Conservation (phyloP, 2,329 filamentous ascomycete genomes). For the Trichoderma sp. region DNA sequence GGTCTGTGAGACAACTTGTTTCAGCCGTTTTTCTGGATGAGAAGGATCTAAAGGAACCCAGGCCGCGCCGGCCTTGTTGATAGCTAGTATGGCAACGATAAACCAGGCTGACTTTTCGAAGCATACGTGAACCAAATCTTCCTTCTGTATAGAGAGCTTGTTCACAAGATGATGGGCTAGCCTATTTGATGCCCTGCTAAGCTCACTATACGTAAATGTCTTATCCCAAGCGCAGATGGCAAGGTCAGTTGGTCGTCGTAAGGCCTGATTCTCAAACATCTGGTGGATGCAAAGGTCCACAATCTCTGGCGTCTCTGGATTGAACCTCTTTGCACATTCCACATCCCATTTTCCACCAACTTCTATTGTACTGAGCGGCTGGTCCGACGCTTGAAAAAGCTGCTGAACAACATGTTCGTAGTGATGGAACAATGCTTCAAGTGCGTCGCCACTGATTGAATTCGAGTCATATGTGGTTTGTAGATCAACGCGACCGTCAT, state of each 20-base stretch:
- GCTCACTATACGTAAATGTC: constrained; percentile 1
- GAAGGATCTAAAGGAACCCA: constrained; percentile 22
- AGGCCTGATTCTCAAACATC: constrained; percentile 12
- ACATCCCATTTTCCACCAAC: neutral
- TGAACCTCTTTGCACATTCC: neutral
- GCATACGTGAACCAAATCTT: constrained; percentile 26
- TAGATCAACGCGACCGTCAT: constrained; percentile 2
- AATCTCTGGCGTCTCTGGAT: neutral
- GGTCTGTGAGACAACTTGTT: constrained; percentile 16
- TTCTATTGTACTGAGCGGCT: neutral
- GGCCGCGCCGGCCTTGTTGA: constrained; percentile 23
- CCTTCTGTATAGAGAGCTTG: neutral
- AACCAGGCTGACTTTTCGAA: constrained; percentile 32
- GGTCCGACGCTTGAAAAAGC: constrained; percentile 10
- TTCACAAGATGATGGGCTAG: constrained; percentile 14
- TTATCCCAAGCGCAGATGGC: constrained; percentile 22
- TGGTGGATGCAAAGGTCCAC: constrained; percentile 18
- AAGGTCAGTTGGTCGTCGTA: neutral
- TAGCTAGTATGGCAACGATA: constrained; percentile 22
- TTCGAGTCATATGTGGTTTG: constrained; percentile 16
- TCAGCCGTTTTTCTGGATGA: constrained; percentile 13
- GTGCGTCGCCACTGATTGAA: neutral
- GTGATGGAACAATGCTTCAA: constrained; percentile 20
- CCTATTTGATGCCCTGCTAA: constrained; percentile 4
- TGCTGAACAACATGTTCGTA: constrained; percentile 20